Conservation (phyloP, 2,329 filamentous ascomycete species). For the Fonsecaea nubica region DNA sequence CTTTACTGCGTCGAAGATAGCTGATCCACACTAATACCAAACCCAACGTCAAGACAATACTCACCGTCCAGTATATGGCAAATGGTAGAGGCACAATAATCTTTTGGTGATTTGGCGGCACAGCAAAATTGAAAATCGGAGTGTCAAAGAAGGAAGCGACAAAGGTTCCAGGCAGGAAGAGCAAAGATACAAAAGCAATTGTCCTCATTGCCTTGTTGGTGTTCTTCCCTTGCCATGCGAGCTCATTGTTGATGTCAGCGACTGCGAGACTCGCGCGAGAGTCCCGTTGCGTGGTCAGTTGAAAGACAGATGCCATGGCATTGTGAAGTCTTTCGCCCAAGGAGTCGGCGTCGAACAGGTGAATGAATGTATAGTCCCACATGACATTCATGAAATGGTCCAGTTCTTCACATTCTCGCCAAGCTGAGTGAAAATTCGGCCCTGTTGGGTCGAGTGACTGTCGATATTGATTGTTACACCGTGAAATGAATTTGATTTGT, state of each 20-base stretch:
- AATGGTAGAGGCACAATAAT: slow-evolving; percentile 31
- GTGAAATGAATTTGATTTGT: slow-evolving; percentile 35
- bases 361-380: slow-evolving; percentile 33
- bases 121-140: slow-evolving; percentile 35
- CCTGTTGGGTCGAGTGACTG: slow-evolving; percentile 9
- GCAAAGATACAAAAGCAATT: slow-evolving; percentile 32
- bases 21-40: slow-evolving; percentile 25
- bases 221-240: slow-evolving; percentile 34
- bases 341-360: slow-evolving; percentile 36
- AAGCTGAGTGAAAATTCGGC: not conserved
- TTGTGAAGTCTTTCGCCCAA: slow-evolving; percentile 33
- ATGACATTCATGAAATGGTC: slow-evolving; percentile 33
- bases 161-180: slow-evolving; percentile 37
- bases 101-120: not conserved
- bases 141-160: slow-evolving; percentile 36
- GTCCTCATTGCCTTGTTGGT: slow-evolving; percentile 36
- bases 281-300: slow-evolving; percentile 33
- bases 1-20: slow-evolving; percentile 27
- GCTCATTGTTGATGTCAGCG: slow-evolving; percentile 37
- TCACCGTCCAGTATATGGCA: slow-evolving; percentile 32
- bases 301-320: slow-evolving; percentile 32
- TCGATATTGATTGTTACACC: slow-evolving; percentile 32
- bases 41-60: slow-evolving; percentile 24
- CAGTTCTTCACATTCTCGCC: slow-evolving; percentile 32
- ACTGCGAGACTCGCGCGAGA: slow-evolving; percentile 34